Evolutionary conservation across 352 stramenopile genomes (phyloP), one percentile per base, ranked within the genome.

Genomic region (Pythium periplocum): DNA sequence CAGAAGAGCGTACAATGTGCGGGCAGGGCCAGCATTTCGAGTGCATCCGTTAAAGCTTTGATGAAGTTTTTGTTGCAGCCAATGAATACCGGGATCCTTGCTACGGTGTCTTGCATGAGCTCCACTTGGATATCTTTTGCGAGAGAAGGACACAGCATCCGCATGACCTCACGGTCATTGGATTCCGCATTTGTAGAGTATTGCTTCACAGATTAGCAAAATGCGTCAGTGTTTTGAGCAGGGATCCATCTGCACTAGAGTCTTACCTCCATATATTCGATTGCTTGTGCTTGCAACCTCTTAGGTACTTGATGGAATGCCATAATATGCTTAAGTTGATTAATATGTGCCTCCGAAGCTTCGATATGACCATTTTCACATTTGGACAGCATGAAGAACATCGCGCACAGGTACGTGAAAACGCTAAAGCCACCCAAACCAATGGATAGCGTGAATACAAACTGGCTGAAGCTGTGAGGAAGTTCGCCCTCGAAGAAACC

Each of bases 311-410:
- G 53, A 36, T 85, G 74, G 37, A 84, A 87, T 8, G 53, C 55
- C 31, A 87, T 51, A 2, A 87, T 58, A 31, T 83, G 75, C 43
- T 76, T 74, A 17, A 88, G 59, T 45, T 88, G 77, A 33, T 76
- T 78, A 36, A 86, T 81, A 3, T 71, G 51, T 0, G 77, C 75
- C 36, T 88, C 70, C 0, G 69, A 62, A 10, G 59, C 56, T 46
- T 84, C 72, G 0, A 36, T 48, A n/a, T 79, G 71, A 0, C 64
- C 68, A 50, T 59, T 70, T 44, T 88, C 74, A 36, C 77, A 83
- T 51, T 83, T 84, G 26, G 77, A 86, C 34, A 88, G 61, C 43
- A 88, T 77, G 48, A 88, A 88, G 34, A 88, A 72, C 10, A 68
- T 84, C 2, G 63, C 73, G 17, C 77, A 86, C 26, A 88, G 61